A percentile compares a stretch with the other conserved stretches of the same genome.
These are phyloP conservation scores for Corylus americana DNA, from an alignment of 306 rosid species.

Conservation along the genomic window DNA sequence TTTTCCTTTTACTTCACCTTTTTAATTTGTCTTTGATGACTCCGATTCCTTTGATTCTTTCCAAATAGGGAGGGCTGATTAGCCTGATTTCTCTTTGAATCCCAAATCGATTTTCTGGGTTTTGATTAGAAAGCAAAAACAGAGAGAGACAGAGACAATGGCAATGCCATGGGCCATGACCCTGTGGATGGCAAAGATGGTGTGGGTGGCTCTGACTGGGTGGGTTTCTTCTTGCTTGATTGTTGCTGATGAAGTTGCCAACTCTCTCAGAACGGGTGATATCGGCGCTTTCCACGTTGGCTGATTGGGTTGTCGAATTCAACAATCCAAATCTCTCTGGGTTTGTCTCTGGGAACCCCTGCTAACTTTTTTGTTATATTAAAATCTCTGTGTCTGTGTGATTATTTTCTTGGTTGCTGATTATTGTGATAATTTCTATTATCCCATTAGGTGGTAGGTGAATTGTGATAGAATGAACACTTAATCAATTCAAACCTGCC, in stretches of 20 bases:
- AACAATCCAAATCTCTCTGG: slow-evolving; percentile 26
- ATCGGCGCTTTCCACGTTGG: slow-evolving; percentile 84
- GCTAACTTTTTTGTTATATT: background rate
- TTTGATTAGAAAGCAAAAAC: slow-evolving; percentile 21
- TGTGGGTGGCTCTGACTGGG: slow-evolving; percentile 71
- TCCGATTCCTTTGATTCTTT: background rate
- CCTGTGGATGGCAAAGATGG: slow-evolving; percentile 70
- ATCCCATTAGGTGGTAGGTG: background rate
- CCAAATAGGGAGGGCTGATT: background rate
- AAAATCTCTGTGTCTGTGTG: background rate
- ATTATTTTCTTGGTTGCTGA: background rate
- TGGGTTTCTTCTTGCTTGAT: slow-evolving; percentile 83
- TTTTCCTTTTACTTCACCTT: background rate
- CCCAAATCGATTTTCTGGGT: background rate
- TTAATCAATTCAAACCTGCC: background rate
- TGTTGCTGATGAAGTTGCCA: slow-evolving; percentile 83
- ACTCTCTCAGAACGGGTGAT: slow-evolving; percentile 84
- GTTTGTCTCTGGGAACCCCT: slow-evolving; percentile 23
- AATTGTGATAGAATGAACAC: background rate
- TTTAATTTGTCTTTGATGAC: background rate
- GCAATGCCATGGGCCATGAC: slow-evolving; percentile 64
- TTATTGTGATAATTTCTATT: background rate
- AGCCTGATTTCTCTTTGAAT: slow-evolving; percentile 2
- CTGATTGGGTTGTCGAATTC: slow-evolving; percentile 37
- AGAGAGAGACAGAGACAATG: slow-evolving; percentile 35